Conservation (phyloP, 768 basidiomycete species). For the Trametes sanguinea region DNA sequence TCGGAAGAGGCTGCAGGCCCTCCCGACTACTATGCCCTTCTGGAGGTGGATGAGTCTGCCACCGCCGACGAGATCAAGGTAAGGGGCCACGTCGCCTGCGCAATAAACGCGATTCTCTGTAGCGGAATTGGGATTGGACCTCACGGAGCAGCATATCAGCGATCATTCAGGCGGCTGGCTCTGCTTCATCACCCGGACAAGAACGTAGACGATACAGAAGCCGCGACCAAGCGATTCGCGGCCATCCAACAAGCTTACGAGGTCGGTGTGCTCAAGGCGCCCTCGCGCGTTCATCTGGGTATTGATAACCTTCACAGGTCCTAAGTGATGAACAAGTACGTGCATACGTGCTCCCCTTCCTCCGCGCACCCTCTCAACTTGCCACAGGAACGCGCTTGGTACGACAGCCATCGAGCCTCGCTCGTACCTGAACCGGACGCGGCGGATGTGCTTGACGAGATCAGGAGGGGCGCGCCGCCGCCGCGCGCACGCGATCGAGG, state of each 20-base stretch:
- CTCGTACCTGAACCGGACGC: conserved; percentile 82
- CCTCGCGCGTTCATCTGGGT: background rate
- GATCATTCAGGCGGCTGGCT: conserved; percentile 82
- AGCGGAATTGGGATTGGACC: background rate
- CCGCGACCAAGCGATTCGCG: conserved; percentile 85
- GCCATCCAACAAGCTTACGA: conserved; percentile 94
- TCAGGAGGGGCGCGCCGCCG: conserved; percentile 65
- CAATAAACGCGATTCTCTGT: background rate
- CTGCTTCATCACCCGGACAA: conserved; percentile 88
- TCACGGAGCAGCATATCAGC: conserved; percentile 41
- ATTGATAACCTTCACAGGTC: conserved; percentile 49
- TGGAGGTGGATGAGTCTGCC: conserved; percentile 81
- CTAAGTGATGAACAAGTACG: conserved; percentile 91
- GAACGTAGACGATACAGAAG: conserved; percentile 81
- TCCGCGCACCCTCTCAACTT: background rate
- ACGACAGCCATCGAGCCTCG: conserved; percentile 88
- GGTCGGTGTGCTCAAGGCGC: conserved; percentile 44
- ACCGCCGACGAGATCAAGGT: conserved; percentile 90
- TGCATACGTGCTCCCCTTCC: background rate
- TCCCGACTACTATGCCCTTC: conserved; percentile 79
- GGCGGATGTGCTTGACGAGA: conserved; percentile 81
- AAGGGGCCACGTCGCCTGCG: conserved; percentile 11
- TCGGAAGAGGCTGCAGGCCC: conserved; percentile 30
- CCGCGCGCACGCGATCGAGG: conserved; percentile 66
- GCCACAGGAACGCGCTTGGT: conserved; percentile 94